Conservation (phyloP, 768 basidiomycete genomes). For the Russula foetens region DNA sequence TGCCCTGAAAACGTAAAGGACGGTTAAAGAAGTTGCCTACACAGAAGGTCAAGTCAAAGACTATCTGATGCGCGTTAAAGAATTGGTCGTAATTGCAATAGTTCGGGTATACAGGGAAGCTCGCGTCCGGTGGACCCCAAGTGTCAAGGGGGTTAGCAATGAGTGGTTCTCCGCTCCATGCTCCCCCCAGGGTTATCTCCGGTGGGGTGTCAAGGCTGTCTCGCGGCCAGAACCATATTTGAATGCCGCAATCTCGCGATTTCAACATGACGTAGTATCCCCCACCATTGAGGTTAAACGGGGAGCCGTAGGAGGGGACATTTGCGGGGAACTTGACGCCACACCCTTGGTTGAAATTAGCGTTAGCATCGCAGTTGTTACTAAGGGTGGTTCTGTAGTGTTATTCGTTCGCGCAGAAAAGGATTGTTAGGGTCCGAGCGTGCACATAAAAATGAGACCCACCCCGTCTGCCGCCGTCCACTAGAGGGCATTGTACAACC, state of each 20-base stretch:
- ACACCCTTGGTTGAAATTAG: slow-evolving; percentile 55
- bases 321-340: slow-evolving; percentile 39
- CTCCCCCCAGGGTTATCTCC: slow-evolving; percentile 27
- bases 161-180: neutral
- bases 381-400: slow-evolving; percentile 32
- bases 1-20: no score
- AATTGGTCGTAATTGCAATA: slow-evolving; percentile 45
- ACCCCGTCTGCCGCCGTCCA: slow-evolving; percentile 38
- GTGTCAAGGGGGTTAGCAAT: neutral
- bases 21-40: slow-evolving; percentile 30
- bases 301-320: slow-evolving; percentile 34
- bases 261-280: slow-evolving; percentile 53
- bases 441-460: slow-evolving; percentile 6
- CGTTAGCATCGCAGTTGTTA: slow-evolving; percentile 40
- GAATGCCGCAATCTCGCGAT: slow-evolving; percentile 35
- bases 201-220: slow-evolving; percentile 35
- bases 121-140: slow-evolving; percentile 45
- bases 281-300: slow-evolving; percentile 46
- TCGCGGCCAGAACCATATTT: slow-evolving; percentile 57
- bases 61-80: slow-evolving; percentile 44
- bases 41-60: slow-evolving; percentile 58
- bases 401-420: neutral
- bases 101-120: slow-evolving; percentile 33
- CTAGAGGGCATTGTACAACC: slow-evolving; percentile 36
- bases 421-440: neutral